These are phyloP conservation scores for Penicillium angulare DNA, from an alignment of 495 filamentous ascomycete genomes.

Conservation along the genomic window DNA sequence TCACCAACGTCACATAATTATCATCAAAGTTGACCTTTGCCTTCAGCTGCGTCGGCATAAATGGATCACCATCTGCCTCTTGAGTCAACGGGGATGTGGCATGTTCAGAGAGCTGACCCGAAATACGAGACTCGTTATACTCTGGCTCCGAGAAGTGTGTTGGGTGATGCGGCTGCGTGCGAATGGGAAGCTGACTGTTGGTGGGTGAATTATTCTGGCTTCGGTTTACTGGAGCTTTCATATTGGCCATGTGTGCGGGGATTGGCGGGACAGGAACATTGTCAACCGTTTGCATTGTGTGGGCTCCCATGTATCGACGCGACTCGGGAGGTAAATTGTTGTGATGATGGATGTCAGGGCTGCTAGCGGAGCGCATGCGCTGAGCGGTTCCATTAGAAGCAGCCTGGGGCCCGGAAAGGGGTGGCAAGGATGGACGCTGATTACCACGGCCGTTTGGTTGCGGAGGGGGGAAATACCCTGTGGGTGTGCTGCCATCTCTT, in stretches of 20 bases:
- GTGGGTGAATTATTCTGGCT: slow-evolving; percentile 68
- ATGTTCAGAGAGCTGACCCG: slow-evolving; percentile 32
- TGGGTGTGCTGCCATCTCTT: slow-evolving; percentile 65
- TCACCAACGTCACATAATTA: slow-evolving; percentile 86
- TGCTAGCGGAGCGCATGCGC: slow-evolving; percentile 67
- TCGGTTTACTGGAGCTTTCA: slow-evolving; percentile 60
- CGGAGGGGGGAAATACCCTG: slow-evolving; percentile 49
- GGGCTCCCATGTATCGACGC: slow-evolving; percentile 53
- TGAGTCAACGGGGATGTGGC: slow-evolving; percentile 38
- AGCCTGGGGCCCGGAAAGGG: slow-evolving; percentile 60
- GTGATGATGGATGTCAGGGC: slow-evolving; percentile 63
- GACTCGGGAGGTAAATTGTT: slow-evolving; percentile 36
- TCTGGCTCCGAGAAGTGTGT: slow-evolving; percentile 43
- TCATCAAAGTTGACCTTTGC: slow-evolving; percentile 87
- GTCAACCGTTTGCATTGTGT: slow-evolving; percentile 64
- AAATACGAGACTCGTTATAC: slow-evolving; percentile 31
- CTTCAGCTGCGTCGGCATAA: slow-evolving; percentile 71
- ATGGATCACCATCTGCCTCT: slow-evolving; percentile 35
- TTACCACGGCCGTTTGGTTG: slow-evolving; percentile 61
- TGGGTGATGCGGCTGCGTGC: slow-evolving; percentile 33
- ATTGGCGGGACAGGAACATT: slow-evolving; percentile 64
- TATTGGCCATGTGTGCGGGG: slow-evolving; percentile 59
- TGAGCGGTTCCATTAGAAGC: slow-evolving; percentile 51
- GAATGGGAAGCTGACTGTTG: slow-evolving; percentile 46
- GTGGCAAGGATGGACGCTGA: slow-evolving; percentile 79